Evolutionary conservation across 176 grass and related monocot genomes (phyloP).

Genomic region (Metroxylon sagu): DNA sequence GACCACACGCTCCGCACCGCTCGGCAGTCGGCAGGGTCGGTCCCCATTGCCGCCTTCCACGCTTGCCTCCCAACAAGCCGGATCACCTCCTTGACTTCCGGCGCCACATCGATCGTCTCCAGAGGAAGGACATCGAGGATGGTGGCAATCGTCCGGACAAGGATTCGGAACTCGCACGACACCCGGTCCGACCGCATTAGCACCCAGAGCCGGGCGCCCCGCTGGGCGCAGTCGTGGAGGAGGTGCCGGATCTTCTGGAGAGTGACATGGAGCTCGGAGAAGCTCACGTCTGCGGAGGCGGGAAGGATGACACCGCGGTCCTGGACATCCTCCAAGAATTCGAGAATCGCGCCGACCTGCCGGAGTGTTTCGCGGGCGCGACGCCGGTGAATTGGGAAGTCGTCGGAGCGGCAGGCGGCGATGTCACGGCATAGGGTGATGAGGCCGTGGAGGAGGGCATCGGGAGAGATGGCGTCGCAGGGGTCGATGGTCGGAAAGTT

Average conservation of each 20-base stretch:
- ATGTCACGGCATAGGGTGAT: slow-evolving; percentile 41
- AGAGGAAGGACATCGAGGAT: slow-evolving; percentile 61
- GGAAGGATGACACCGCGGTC: slow-evolving; percentile 13
- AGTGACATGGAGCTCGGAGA: slow-evolving; percentile 81
- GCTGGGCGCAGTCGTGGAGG: slow-evolving; percentile 43
- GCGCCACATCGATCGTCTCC: slow-evolving; percentile 1
- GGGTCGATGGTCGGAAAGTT: slow-evolving; percentile 40
- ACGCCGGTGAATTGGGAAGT: slow-evolving; percentile 48
- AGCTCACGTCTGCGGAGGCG: slow-evolving; percentile 31
- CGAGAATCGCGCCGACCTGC: slow-evolving; percentile 38
- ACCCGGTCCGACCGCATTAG: slow-evolving; percentile 43
- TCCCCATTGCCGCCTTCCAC: slow-evolving; percentile 28
- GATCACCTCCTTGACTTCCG: slow-evolving; percentile 48
- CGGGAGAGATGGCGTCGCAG: slow-evolving; percentile 45
- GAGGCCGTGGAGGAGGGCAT: slow-evolving; percentile 45
- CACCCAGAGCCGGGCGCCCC: slow-evolving; percentile 52
- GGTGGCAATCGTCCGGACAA: slow-evolving; percentile 42
- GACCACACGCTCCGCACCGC: slow-evolving; percentile 42
- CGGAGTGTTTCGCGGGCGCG: slow-evolving; percentile 31
- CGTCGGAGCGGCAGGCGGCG: not conserved
- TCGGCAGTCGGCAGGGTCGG: slow-evolving; percentile 28
- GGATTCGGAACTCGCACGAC: slow-evolving; percentile 41
- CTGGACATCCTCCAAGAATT: slow-evolving; percentile 57
- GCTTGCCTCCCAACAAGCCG: slow-evolving; percentile 45
- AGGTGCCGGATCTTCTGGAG: slow-evolving; percentile 65